Base-by-base conservation (phyloP, 257 asterid species). In the Anisodus acutangulus region DNA sequence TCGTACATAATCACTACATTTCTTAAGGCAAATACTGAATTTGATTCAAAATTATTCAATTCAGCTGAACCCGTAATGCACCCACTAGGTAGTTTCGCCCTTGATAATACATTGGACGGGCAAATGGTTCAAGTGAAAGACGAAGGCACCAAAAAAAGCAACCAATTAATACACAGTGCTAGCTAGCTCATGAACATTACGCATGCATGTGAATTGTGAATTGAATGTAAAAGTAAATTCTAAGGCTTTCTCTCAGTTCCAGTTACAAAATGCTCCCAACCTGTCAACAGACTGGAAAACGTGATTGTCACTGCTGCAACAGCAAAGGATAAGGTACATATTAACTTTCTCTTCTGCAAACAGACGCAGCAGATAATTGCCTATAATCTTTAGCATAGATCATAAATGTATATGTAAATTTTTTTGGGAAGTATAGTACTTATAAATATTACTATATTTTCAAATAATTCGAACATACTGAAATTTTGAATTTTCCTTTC, bases 211-310 rank as follows among this genome's bases (percentile, higher is more conserved):
- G 51, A 37, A 64, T 67, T 67, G 22, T 67, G 26, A 37, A 64
- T 67, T 67, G 51, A 68, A 68, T 68, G 76, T 68, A 68, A 68
- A 68, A 68, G 51, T 68, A 68, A 68, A 68, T 68, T 4, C 9
- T 11, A 64, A 64, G 43, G n/a, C 45, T 64, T 62, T 63, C 17
- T 63, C 70, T 26, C 16, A 10, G 22, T 35, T 67, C 6, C n/a
- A 69, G 54, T 69, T 69, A 41, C 78, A 41, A 47, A 49, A 67
- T 35, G 49, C 58, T 47, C 43, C 60, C 60, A 74, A 49, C 80
- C 80, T 74, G 60, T 74, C 80, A 74, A 74, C 80, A 74, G 80
- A 45, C 60, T 72, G 80, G 60, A 72, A 22, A 47, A 70, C 64
- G 64, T 58, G 26, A 58, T 16, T 17, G 26, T 58, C 64, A 58